Evolutionary conservation across 306 rosid genomes (phyloP).

Genomic region (Oemleria cerasiformis): DNA sequence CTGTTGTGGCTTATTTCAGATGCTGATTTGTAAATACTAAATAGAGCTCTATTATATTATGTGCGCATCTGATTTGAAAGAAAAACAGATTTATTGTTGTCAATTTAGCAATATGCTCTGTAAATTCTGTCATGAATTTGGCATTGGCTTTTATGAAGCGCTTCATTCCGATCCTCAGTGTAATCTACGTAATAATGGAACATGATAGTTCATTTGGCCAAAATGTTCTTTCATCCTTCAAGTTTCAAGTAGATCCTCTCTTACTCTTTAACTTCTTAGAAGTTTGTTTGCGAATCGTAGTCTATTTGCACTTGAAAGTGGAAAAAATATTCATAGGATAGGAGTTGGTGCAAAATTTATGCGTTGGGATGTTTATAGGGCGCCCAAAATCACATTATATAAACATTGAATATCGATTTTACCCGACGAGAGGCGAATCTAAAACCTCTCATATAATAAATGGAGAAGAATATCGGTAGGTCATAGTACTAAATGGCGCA

Average conservation of each 20-base stretch:
- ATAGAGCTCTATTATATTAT: slow-evolving; percentile 39
- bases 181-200: slow-evolving; percentile 1
- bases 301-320: too few species aligned
- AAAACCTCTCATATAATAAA: too few species aligned
- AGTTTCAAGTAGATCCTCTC: not conserved
- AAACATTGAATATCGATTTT: too few species aligned
- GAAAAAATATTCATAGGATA: not conserved
- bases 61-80: slow-evolving; percentile 26
- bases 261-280: not conserved
- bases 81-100: slow-evolving; percentile 16
- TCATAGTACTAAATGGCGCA: too few species aligned
- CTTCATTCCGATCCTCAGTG: not conserved
- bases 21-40: slow-evolving; percentile 60
- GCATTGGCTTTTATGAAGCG: slow-evolving; percentile 20
- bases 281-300: not conserved
- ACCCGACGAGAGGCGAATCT: too few species aligned
- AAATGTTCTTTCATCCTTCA: not conserved
- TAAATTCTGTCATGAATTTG: slow-evolving; percentile 26
- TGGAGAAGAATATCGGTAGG: too few species aligned
- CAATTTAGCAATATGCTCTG: slow-evolving; percentile 21
- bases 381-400: too few species aligned
- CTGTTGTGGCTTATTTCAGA: slow-evolving; percentile 27
- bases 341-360: too few species aligned
- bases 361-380: too few species aligned
- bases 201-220: not conserved